Conservation (phyloP, 208 protist genomes). For the Leishmania turanica region DNA sequence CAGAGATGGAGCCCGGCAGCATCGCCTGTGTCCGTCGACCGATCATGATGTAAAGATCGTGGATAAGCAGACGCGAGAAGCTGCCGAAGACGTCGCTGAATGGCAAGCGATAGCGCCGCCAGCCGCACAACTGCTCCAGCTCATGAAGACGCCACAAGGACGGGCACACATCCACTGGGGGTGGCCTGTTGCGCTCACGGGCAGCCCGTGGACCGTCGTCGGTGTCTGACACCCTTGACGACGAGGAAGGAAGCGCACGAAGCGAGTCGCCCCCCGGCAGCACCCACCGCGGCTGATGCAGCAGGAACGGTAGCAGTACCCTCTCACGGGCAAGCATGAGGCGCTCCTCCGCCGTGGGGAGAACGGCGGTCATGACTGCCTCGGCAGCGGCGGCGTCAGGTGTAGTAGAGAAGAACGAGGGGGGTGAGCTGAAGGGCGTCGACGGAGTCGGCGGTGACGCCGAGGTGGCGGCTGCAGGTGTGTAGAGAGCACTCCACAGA, state of each 20-base stretch:
- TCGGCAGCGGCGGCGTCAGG: neutral
- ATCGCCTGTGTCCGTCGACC: slow-evolving; percentile 11
- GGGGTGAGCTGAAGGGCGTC: neutral
- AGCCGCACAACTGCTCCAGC: slow-evolving; percentile 36
- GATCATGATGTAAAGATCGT: slow-evolving; percentile 22
- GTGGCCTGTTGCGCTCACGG: neutral
- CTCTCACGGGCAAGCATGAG: slow-evolving; percentile 38
- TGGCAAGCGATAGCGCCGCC: slow-evolving; percentile 10
- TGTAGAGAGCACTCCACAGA: slow-evolving; percentile 18
- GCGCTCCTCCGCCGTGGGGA: slow-evolving; percentile 17
- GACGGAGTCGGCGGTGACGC: neutral
- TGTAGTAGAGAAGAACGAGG: neutral
- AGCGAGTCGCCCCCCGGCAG: neutral
- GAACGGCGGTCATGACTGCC: neutral
- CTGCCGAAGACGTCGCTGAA: slow-evolving; percentile 23
- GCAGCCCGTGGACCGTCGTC: neutral
- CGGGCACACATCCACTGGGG: slow-evolving; percentile 3
- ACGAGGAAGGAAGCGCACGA: neutral
- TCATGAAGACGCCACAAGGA: slow-evolving; percentile 36
- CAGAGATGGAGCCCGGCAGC: neutral
- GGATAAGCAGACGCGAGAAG: slow-evolving; percentile 30
- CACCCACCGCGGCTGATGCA: slow-evolving; percentile 20
- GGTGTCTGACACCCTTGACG: neutral
- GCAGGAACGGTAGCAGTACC: slow-evolving; percentile 46
- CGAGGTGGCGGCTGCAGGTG: neutral